Evolutionary conservation across 2,329 filamentous ascomycete species (phyloP).

Genomic region (Westerdykella aurantiaca): DNA sequence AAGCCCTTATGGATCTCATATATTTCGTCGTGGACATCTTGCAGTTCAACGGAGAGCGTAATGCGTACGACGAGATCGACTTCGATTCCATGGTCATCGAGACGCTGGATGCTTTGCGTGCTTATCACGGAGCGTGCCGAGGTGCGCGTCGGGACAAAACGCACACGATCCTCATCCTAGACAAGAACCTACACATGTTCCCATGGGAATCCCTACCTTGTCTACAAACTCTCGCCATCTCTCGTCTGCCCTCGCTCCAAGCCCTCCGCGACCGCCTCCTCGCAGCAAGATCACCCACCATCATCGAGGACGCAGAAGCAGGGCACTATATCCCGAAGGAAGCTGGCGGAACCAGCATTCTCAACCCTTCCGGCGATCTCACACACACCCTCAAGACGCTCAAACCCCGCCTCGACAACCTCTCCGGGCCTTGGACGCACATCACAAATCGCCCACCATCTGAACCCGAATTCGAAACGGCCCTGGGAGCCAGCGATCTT

Average conservation of each 20-base stretch:
- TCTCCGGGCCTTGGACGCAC: slow-evolving; percentile 55
- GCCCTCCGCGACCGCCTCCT: slow-evolving; percentile 72
- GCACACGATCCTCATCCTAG: slow-evolving; percentile 84
- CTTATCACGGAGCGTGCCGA: slow-evolving; percentile 59
- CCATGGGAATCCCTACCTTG: slow-evolving; percentile 96
- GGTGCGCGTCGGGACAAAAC: slow-evolving; percentile 36
- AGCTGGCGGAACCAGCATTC: slow-evolving; percentile 64
- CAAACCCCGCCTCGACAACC: slow-evolving; percentile 54
- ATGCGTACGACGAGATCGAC: slow-evolving; percentile 96
- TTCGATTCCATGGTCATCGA: slow-evolving; percentile 89
- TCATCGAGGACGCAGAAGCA: slow-evolving; percentile 11
- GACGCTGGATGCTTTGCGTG: slow-evolving; percentile 73
- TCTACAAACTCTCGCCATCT: slow-evolving; percentile 71
- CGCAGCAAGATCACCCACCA: slow-evolving; percentile 39
- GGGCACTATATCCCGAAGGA: slow-evolving; percentile 46
- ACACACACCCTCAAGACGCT: slow-evolving; percentile 73
- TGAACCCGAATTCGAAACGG: slow-evolving; percentile 69
- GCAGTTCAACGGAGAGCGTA: slow-evolving; percentile 92
- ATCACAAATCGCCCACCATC: slow-evolving; percentile 64
- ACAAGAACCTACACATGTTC: slow-evolving; percentile 84
- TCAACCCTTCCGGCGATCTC: slow-evolving; percentile 85
- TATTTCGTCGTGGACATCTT: slow-evolving; percentile 96
- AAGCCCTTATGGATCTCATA: slow-evolving; percentile 82
- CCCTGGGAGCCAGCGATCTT: slow-evolving; percentile 62
- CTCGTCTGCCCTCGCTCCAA: slow-evolving; percentile 79